phyloP scores from a whole-genome alignment of 208 protist genomes.

The Phytomonas serpens region DNA sequence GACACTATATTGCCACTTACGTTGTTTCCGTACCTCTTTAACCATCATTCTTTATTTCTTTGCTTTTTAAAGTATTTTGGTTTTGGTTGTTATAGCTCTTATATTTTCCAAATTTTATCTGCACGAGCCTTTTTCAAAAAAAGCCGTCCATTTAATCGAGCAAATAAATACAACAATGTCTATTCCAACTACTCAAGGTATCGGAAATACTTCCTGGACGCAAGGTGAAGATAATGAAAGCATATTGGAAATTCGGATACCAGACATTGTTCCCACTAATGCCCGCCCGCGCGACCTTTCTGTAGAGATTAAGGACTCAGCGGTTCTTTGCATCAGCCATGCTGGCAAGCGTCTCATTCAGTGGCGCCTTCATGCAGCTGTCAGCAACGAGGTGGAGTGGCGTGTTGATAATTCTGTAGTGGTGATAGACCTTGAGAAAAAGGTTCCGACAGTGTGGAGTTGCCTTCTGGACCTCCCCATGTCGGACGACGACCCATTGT shows the following conservation, averaged over 20 bases:
- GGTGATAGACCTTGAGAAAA: slow-evolving; percentile 60
- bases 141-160: neutral
- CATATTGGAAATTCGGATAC: slow-evolving; percentile 63
- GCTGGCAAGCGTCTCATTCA: slow-evolving; percentile 53
- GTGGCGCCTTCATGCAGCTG: slow-evolving; percentile 73
- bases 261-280: slow-evolving; percentile 46
- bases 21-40: neutral
- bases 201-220: slow-evolving; percentile 63
- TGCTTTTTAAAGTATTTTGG: neutral
- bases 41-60: neutral
- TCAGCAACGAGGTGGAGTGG: slow-evolving; percentile 76
- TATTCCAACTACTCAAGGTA: slow-evolving; percentile 33
- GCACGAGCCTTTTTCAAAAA: neutral
- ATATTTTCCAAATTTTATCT: neutral
- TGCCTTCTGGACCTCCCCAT: slow-evolving; percentile 77
- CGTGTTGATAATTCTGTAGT: slow-evolving; percentile 51
- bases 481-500: slow-evolving; percentile 39
- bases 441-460: slow-evolving; percentile 39
- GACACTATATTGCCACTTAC: neutral
- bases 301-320: slow-evolving; percentile 69
- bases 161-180: slow-evolving; percentile 10
- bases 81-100: slow-evolving; percentile 7
- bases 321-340: slow-evolving; percentile 67
- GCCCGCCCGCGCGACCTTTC: slow-evolving; percentile 64
- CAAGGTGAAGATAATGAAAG: slow-evolving; percentile 64